A percentile compares a stretch with the other conserved stretches of the same genome.
phyloP scores from a whole-genome alignment of 1,139 yeast genomes.

The Candida buenavistaensis region DNA sequence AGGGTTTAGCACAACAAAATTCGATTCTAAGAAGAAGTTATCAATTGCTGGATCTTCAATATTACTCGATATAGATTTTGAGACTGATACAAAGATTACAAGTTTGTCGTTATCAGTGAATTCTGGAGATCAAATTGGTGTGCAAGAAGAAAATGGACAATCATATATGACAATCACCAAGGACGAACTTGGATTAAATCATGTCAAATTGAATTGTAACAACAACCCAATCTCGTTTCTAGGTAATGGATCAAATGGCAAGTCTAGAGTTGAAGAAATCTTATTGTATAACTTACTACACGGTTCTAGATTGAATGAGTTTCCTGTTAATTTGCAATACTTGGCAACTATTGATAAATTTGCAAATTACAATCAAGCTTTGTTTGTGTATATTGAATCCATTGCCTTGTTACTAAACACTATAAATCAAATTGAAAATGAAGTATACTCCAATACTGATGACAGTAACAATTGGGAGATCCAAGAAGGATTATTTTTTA shows the following conservation, averaged over 20 bases:
- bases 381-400: slow-evolving; percentile 33
- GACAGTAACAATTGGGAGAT: slow-evolving; percentile 19
- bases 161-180: slow-evolving; percentile 10
- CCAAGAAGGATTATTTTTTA: slow-evolving; percentile 22
- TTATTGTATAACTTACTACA: slow-evolving; percentile 27
- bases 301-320: slow-evolving; percentile 23
- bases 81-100: slow-evolving; percentile 24
- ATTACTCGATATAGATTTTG: slow-evolving; percentile 44
- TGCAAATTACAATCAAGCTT: slow-evolving; percentile 31
- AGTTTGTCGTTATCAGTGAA: slow-evolving; percentile 36
- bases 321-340: slow-evolving; percentile 38
- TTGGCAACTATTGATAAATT: slow-evolving; percentile 39
- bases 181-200: slow-evolving; percentile 8
- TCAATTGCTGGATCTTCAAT: slow-evolving; percentile 47
- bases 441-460: slow-evolving; percentile 7
- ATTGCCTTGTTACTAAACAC: slow-evolving; percentile 28
- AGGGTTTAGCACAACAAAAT: slow-evolving; percentile 21
- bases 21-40: slow-evolving; percentile 24
- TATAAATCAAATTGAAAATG: slow-evolving; percentile 23
- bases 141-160: too few species aligned
- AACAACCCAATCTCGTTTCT: slow-evolving; percentile 16
- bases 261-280: slow-evolving; percentile 27
- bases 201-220: slow-evolving; percentile 15
- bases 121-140: slow-evolving; percentile 33
- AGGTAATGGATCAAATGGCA: slow-evolving; percentile 11